Evolutionary conservation across 2,329 filamentous ascomycete species (phyloP), one percentile per base, ranked within the genome.

Genomic region (Penicillium concentricum): DNA sequence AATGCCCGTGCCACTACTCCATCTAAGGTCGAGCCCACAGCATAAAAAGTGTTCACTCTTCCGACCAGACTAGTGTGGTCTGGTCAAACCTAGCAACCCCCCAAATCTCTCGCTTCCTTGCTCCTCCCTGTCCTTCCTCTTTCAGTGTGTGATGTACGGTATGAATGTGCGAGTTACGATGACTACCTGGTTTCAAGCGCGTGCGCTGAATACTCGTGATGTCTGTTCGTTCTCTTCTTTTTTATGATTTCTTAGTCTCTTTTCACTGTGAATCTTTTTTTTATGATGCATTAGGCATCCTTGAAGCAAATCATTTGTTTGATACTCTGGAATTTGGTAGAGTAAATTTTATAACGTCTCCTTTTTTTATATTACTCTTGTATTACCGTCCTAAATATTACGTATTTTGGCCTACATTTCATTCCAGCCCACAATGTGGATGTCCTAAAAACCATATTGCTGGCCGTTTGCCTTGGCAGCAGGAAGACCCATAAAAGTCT

Each of bases 11-110:
- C 66, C 20, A 55, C 63, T 26, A 68, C 72, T 6, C 70, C 69
- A 34, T 61, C 71, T 3, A 74, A 74, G 60, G 57, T 58, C 38
- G 73, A 75, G 50, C 53, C 67, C 47, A 57, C 67, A 7, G 65
- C 66, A 28, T 73, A 68, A 63, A 57, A 38, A 47, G 13, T 37
- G 26, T 42, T 38, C n/a, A 26, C n/a, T 53, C 44, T 49, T 41
- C 24, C 35, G 24, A 28, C 46, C 41, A 45, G 20, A 44, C 8
- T 37, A 42, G 12, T 41, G 12, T 51, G 16, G 16, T 44, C 34
- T 45, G 34, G 37, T 41, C 22, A 24, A 52, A 41, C 9, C 32
- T 26, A 28, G 30, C 24, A 24, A 54, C 24, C 2, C 2, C n/a
- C 26, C 26, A 28, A 20, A 18, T 41, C 34, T 30, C 41, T 44